phyloP scores from a whole-genome alignment of 2,329 filamentous ascomycete genomes.

The Gremmenia infestans region DNA sequence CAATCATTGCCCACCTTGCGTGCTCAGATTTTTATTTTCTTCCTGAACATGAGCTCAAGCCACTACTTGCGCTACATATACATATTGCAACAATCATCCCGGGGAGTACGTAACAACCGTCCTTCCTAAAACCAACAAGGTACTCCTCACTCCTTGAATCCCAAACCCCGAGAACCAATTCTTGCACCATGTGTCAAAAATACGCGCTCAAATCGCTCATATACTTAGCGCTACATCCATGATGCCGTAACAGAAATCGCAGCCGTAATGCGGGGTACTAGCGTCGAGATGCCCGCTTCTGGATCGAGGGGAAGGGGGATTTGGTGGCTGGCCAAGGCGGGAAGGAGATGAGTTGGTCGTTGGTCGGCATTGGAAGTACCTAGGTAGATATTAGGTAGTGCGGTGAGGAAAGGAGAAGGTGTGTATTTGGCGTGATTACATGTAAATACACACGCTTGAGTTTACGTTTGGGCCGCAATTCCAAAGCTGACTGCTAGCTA shows the following conservation, averaged over 20 bases:
- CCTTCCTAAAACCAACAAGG: background rate
- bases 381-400: background rate
- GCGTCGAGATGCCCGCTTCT: background rate
- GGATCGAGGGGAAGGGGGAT: background rate
- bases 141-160: background rate
- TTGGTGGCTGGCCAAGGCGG: background rate
- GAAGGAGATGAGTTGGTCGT: background rate
- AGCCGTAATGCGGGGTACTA: background rate
- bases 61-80: background rate
- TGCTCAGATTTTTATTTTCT: background rate
- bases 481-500: too few species aligned
- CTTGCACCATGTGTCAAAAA: conserved; percentile 1
- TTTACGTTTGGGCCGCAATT: too few species aligned
- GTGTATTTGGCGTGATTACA: background rate
- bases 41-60: background rate
- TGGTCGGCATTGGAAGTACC: background rate
- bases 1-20: background rate
- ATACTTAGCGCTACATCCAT: background rate
- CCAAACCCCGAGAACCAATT: background rate
- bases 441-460: background rate
- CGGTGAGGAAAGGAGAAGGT: background rate
- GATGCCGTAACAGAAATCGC: conserved; percentile 15
- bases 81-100: background rate
- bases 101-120: background rate
- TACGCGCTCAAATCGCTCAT: background rate